Evolutionary conservation across 2,329 filamentous ascomycete species (phyloP), one percentile per base, ranked within the genome.

Genomic region (Diaporthe sp.): DNA sequence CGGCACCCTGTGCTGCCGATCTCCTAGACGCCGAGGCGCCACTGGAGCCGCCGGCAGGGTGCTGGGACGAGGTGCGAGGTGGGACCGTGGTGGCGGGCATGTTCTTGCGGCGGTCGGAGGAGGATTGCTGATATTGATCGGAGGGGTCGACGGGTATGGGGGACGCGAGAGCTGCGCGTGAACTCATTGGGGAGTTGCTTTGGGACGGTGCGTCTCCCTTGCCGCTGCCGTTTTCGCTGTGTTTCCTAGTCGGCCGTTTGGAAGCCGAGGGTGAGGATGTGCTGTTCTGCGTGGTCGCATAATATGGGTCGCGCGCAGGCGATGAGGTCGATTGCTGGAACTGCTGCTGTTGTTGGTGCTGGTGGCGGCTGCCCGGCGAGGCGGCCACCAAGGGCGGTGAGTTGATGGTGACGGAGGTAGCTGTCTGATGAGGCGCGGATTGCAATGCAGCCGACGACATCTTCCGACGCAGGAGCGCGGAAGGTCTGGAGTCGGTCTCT

Each of bases 21-120:
- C 87, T 85, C 72, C 88, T 84, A 38, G 88, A 84, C 77, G 80
- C 84, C 22, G 85, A 81, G 38, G 82, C 81, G n/a, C 80, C 75
- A 38, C 77, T 79, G 2, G 82, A 73, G 78, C 78, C 79, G 75
- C 78, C 83, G 79, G 79, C 84, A 80, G 77, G 81, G 82, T 85
- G 88, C 77, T 92, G 90, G 77, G 91, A 93, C 57, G 95, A 97
- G 19, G 95, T 97, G 10, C 94, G 96, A 80, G 95, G 91, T 47
- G 94, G 94, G 64, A 94, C 95, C 72, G 93, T 92, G 78, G 94
- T 89, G 33, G 94, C 93, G 71, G 93, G 91, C 85, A 89, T 91
- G 83, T 87, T 90, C 84, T 85, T 89, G 85, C 87, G 86, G 80
- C 88, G 87, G 79, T 89, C 88, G 76, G 87, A 85, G 73, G 85